phyloP scores from a whole-genome alignment of 176 grass and related monocot species.

The Tillandsia fasciculata region DNA sequence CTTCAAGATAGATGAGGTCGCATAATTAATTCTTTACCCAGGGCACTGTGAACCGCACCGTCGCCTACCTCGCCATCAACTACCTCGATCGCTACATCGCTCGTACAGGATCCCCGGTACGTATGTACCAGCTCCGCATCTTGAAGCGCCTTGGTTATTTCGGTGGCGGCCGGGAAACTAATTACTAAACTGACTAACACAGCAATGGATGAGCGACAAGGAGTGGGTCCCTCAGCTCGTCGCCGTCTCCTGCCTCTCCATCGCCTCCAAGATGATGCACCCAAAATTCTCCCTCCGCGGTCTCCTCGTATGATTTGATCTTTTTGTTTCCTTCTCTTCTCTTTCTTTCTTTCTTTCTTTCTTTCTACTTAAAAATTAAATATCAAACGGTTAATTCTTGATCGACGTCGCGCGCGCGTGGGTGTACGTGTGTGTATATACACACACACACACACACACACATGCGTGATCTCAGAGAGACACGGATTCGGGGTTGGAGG shows the following conservation, averaged over 20 bases:
- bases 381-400: too few relatives aligned
- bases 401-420: too few relatives aligned
- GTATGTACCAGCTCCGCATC: not conserved
- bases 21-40: not conserved
- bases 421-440: too few relatives aligned
- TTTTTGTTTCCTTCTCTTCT: not conserved
- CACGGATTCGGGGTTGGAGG: not conserved
- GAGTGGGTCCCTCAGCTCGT: slow-evolving; percentile 9
- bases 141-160: not conserved
- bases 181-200: too few relatives aligned
- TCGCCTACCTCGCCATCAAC: slow-evolving; percentile 3
- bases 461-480: not conserved
- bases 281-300: not conserved
- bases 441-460: too few relatives aligned
- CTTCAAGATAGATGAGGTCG: not conserved
- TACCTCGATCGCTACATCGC: slow-evolving; percentile 1
- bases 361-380: not conserved
- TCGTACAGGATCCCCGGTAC: not conserved
- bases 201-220: not conserved
- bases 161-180: not conserved
- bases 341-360: not conserved
- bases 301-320: slow-evolving; percentile 3
- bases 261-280: slow-evolving; percentile 17
- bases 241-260: slow-evolving; percentile 12
- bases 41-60: not conserved